phyloP scores from a whole-genome alignment of 257 asterid genomes.

The Schizonepeta tenuifolia region DNA sequence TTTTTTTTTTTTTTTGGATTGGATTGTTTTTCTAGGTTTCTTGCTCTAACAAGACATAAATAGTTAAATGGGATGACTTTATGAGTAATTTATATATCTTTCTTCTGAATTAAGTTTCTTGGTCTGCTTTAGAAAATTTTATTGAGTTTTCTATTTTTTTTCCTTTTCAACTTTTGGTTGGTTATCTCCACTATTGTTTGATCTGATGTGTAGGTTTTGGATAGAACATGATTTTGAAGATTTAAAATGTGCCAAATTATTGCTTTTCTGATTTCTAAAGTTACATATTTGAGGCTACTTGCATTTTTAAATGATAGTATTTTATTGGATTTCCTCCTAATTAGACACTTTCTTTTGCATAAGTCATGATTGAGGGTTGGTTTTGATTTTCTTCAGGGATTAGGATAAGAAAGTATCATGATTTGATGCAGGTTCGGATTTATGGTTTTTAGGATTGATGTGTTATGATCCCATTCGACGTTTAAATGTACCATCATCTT shows the following conservation, averaged over 20 bases:
- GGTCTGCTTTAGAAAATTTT: constrained; percentile 22
- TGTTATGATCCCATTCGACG: not conserved
- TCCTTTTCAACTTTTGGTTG: constrained; percentile 18
- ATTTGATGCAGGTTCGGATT: constrained; percentile 10
- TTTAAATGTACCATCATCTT: not conserved
- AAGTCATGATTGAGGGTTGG: not conserved
- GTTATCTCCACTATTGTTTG: too few relatives aligned
- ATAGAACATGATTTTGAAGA: not conserved
- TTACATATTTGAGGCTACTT: not conserved
- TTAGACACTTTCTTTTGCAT: not conserved
- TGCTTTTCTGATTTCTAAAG: not conserved
- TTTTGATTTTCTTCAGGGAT: not conserved
- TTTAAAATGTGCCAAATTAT: not conserved
- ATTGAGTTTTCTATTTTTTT: not conserved
- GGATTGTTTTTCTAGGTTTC: not conserved
- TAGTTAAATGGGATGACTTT: constrained; percentile 7
- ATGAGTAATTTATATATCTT: constrained; percentile 14
- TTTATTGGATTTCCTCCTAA: constrained; percentile 12
- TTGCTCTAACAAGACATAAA: constrained; percentile 16
- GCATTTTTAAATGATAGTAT: not conserved
- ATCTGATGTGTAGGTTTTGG: constrained; percentile 37
- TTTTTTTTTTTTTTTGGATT: constrained; percentile 3
- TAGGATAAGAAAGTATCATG: not conserved
- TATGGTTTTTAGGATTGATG: not conserved
- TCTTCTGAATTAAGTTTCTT: constrained; percentile 23